A percentile compares a stretch with the other conserved stretches of the same genome.
phyloP scores from a whole-genome alignment of 805 yeast species.

The Kodamaea lidongshanica region DNA sequence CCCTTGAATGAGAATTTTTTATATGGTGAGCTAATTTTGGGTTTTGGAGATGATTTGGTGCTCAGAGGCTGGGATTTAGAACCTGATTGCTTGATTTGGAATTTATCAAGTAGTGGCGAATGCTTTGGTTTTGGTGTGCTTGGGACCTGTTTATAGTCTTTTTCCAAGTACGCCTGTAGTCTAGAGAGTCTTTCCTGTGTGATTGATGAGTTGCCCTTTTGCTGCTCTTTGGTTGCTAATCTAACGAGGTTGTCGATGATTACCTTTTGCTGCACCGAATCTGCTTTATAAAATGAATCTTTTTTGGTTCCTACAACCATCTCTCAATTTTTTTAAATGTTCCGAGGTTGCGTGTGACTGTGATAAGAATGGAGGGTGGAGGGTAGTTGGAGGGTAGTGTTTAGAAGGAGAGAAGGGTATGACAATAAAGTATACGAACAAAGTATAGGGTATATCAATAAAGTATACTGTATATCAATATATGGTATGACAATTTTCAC shows the following conservation, averaged over 20 bases:
- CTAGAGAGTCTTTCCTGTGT: constrained; percentile 32
- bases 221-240: constrained; percentile 33
- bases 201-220: constrained; percentile 31
- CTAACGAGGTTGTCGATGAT: constrained; percentile 23
- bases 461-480: too few species aligned
- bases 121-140: constrained; percentile 25
- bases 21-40: constrained; percentile 7
- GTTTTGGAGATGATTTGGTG: neutral
- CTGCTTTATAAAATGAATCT: too few species aligned
- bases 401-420: too few species aligned
- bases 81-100: constrained; percentile 10
- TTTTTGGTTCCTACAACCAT: too few species aligned
- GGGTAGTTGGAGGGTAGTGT: too few species aligned
- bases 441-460: too few species aligned
- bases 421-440: too few species aligned
- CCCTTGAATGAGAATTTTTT: constrained; percentile 24
- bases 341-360: too few species aligned
- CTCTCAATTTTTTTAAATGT: too few species aligned
- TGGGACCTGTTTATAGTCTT: constrained; percentile 11
- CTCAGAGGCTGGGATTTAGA: constrained; percentile 1
- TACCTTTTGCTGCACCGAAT: too few species aligned
- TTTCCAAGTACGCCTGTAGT: constrained; percentile 21
- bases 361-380: too few species aligned
- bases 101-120: constrained; percentile 31
- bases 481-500: too few species aligned